Evolutionary conservation across 768 basidiomycete genomes (phyloP), one percentile per base, ranked within the genome.

Genomic region (Kwoniella dejecticola): DNA sequence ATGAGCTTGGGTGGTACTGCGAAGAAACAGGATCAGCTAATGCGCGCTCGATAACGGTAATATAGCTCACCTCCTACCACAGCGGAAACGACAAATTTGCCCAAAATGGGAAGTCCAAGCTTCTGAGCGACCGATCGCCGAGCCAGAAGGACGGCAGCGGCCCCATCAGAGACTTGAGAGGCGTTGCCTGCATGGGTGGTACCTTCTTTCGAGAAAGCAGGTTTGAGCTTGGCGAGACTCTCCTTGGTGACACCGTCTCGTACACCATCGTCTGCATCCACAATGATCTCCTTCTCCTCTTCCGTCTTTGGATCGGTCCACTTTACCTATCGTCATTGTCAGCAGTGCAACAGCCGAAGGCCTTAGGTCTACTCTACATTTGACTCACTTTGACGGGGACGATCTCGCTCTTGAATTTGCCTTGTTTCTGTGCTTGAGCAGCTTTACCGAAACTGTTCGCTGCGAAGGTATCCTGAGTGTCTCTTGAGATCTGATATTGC

Each of bases 381-480:
- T 27, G 30, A 64, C 76, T 49, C 33, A 79, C 79, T 60, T 87
- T 86, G 61, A 97, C 81, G 1, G 95, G 92, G 31, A 96, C 84
- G 62, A 98, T 97, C 79, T 99, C 95, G 23, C 87, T 85, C 3
- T 86, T 82, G 77, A 96, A 97, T 57, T 86, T 82, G 21, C 91
- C 91, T 4, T 82, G 80, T 29, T 84, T 80, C 30, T 85, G 81
- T 2, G 93, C 89, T 23, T 75, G 70, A 1, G 80, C 83, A 21
- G 92, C 91, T 71, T 91, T 86, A 36, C 84, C 86, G 77, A 94
- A 93, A 7, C 91, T 94, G 53, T 89, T 85, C 53, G 90, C 83
- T 0, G 94, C 94, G 74, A 90, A 94, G 57, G 90, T 84, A 77
- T 98, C 95, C 79, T 97, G 94, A 68, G 83, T 87, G 72, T 86